Evolutionary conservation across 1,139 yeast species (phyloP).

Genomic region (Diutina neorugosa): DNA sequence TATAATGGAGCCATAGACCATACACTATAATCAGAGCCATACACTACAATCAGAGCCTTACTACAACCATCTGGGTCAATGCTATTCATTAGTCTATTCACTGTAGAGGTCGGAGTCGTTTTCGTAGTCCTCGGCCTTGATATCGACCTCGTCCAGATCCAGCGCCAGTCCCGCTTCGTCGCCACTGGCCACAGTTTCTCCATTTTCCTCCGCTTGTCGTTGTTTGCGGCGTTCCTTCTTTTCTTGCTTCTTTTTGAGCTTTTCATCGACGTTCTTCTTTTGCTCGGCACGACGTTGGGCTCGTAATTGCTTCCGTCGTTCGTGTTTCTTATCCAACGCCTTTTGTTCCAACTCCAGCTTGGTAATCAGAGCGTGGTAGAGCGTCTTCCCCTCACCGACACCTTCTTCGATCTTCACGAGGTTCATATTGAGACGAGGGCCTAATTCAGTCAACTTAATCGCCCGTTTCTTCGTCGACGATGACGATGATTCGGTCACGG

Average conservation of each 20-base stretch:
- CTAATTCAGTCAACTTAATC: constrained; percentile 82
- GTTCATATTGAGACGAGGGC: constrained; percentile 75
- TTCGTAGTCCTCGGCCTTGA: constrained; percentile 34
- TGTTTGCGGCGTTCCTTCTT: constrained; percentile 52
- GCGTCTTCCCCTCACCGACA: constrained; percentile 64
- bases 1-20: no score
- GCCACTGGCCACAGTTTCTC: constrained; percentile 14
- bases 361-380: constrained; percentile 61
- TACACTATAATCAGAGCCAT: no score
- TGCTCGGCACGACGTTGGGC: constrained; percentile 69
- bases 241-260: constrained; percentile 61
- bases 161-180: constrained; percentile 9
- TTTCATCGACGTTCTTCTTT: constrained; percentile 64
- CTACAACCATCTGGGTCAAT: no score
- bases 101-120: constrained; percentile 38
- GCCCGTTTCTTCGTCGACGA: constrained; percentile 59
- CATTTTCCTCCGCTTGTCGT: constrained; percentile 15
- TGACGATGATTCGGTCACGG: constrained; percentile 11
- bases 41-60: no score
- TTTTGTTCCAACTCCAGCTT: constrained; percentile 52
- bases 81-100: constrained; percentile 12
- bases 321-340: constrained; percentile 57
- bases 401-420: constrained; percentile 89
- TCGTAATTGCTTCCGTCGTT: constrained; percentile 46
- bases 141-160: constrained; percentile 20